Evolutionary conservation across 1,284 basidiomycete species (phyloP), one percentile per base, ranked within the genome.

Genomic region (Pseudozyma thailandica): DNA sequence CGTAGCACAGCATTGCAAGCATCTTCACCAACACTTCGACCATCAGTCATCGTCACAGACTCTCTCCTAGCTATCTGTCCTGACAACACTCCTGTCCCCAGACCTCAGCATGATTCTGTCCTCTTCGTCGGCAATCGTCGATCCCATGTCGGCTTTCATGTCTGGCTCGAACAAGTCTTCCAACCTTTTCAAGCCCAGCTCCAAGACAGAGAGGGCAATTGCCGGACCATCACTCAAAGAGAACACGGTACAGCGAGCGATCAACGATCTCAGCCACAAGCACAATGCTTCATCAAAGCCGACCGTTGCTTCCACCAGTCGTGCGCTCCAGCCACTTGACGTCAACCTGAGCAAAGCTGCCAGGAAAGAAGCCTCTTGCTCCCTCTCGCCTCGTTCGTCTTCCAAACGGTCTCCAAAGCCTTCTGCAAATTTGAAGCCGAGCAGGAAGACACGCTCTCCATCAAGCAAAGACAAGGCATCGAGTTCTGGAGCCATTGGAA

Each of bases 61-160:
- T n/a, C n/a, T n/a, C n/a, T n/a, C n/a, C n/a, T n/a, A n/a, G n/a
- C n/a, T n/a, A n/a, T n/a, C n/a, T n/a, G n/a, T n/a, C n/a, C n/a
- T n/a, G n/a, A n/a, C n/a, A n/a, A 28, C 46, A 20, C 30, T 25
- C 50, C 27, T 2, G 35, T 6, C 20, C 25, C 21, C 23, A 9
- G 7, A 21, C 20, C 30, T 48, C 38, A 28, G 23, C 51, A 59
- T 60, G 63, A 55, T 59, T 21, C 51, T 66, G 62, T 47, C 62
- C 8, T 21, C 62, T 21, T 2, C 39, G 13, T 20, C 31, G 27
- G 47, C 20, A 42, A 23, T 7, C 6, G 33, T 16, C 33, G 38
- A 42, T 13, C 53, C 35, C 16, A 9, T 58, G 39, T 6, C 55
- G 16, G 23, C 37, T 20, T 35, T 49, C 25, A 16, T 23, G 16